Evolutionary conservation across 2,329 filamentous ascomycete genomes (phyloP), one percentile per base, ranked within the genome.

Genomic region (Monosporascus sp.): DNA sequence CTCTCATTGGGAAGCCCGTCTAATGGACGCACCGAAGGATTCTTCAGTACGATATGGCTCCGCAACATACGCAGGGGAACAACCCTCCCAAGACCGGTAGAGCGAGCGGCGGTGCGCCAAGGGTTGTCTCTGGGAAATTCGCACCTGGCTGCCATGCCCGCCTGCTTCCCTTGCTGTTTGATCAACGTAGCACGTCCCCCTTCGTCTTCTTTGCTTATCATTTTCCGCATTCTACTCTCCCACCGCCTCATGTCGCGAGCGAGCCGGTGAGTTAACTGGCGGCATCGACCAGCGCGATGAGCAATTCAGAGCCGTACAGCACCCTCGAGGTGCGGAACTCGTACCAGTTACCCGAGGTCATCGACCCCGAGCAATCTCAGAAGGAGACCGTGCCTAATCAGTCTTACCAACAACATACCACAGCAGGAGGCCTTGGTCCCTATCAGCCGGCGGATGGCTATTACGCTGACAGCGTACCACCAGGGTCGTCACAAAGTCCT

Each of bases 351-450:
- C 49, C 49, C 38, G 49, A 51, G 27, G 49, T 51, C 41, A 3
- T 25, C 20, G 48, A 54, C 20, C 52, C 48, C 9, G 52, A 54
- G 27, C 38, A 51, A n/a, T 42, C 11, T n/a, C 52, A 54, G 38
- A 54, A 54, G 45, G 24, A 54, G 45, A 20, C 38, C 9, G 48
- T 51, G n/a, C 17, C 8, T 14, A 36, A 27, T 48, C 50, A 34
- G 6, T 34, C 49, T 49, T 18, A 37, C 39, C 11, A 27, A 38
- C 46, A 18, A 20, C 41, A 34, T 46, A 15, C 41, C 15, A 20
- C n/a, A 15, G 34, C 42, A 51, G 47, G 18, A 22, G 42, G 6
- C 1, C 8, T 39, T 14, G 25, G 6, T 34, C n/a, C 20, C 9
- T 46, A 53, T 31, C n/a, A 22, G 11, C 25, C 31, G 42, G n/a